phyloP scores from a whole-genome alignment of 2,329 filamentous ascomycete species.

The Cercospora janseana region DNA sequence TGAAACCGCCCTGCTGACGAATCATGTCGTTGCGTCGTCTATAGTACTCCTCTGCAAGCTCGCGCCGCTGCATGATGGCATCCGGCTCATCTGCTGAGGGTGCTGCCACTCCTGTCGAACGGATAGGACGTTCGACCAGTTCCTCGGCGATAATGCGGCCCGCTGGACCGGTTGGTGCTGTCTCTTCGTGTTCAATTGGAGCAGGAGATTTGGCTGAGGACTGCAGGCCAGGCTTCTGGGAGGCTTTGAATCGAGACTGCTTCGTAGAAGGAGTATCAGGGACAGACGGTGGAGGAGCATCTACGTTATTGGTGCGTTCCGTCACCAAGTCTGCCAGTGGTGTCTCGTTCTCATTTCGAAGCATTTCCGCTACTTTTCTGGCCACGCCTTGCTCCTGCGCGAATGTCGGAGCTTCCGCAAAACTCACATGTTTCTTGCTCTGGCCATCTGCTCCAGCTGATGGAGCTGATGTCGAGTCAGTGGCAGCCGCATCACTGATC shows the following conservation, averaged over 20 bases:
- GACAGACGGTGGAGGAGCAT: background rate
- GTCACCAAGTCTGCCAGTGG: conserved; percentile 42
- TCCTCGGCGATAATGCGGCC: conserved; percentile 47
- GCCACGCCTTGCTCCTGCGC: conserved; percentile 48
- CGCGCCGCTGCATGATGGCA: conserved; percentile 67
- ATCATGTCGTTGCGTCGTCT: conserved; percentile 79
- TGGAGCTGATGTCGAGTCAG: conserved; percentile 18
- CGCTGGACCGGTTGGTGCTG: conserved; percentile 23
- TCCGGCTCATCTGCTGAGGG: conserved; percentile 51
- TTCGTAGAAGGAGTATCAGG: background rate
- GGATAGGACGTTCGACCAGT: conserved; percentile 51
- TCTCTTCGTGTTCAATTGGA: no score
- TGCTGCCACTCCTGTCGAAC: conserved; percentile 24
- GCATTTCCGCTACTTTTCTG: conserved; percentile 27
- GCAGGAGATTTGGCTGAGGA: no score
- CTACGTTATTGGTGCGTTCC: conserved; percentile 38
- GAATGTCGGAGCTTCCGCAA: conserved; percentile 72
- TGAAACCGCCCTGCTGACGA: conserved; percentile 77
- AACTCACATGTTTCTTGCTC: conserved; percentile 71
- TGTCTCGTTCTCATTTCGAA: conserved; percentile 23
- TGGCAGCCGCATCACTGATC: conserved; percentile 33
- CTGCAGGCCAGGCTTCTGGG: background rate
- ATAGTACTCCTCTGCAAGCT: conserved; percentile 81
- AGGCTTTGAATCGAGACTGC: background rate
- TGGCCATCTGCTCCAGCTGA: conserved; percentile 37